Evolutionary conservation across 495 filamentous ascomycete genomes (phyloP).

Genomic region (Penicillium chermesinum): DNA sequence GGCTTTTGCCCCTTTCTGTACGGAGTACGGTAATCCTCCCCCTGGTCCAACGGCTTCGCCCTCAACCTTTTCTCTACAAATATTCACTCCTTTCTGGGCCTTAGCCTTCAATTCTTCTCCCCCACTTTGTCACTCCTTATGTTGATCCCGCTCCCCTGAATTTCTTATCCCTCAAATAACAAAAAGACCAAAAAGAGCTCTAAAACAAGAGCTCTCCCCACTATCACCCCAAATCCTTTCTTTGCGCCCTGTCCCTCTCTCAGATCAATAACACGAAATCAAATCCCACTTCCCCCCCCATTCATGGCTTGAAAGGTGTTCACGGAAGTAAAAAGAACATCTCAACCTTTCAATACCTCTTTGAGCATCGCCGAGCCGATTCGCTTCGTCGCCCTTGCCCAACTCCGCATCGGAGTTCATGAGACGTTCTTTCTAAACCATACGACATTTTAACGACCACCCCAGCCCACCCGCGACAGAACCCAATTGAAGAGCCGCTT

Average conservation of each 20-base stretch:
- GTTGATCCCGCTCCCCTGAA: conserved; percentile 9
- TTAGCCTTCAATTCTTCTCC: conserved; percentile 12
- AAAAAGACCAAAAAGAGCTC: no score
- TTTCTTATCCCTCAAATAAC: conserved; percentile 8
- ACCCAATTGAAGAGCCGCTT: neutral
- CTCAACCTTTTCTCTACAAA: conserved; percentile 8
- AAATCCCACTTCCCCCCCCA: no score
- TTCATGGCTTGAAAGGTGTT: neutral
- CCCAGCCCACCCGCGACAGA: no score
- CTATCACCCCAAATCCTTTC: no score
- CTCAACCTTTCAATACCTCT: neutral
- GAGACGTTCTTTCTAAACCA: no score
- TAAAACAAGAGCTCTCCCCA: no score
- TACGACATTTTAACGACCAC: no score
- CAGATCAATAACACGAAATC: no score
- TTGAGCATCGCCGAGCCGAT: neutral
- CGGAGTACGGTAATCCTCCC: conserved; percentile 12
- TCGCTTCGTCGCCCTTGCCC: no score
- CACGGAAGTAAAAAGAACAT: no score
- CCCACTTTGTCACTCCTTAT: conserved; percentile 28
- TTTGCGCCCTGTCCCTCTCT: no score
- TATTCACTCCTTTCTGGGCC: conserved; percentile 5
- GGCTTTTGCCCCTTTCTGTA: conserved; percentile 12
- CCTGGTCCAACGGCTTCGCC: conserved; percentile 9
- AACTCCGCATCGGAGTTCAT: no score